Percentiles rank a stretch among this genome's conserved stretches.
Evolutionary conservation across 352 stramenopile genomes (phyloP).

Genomic region (Globisporangium solare): DNA sequence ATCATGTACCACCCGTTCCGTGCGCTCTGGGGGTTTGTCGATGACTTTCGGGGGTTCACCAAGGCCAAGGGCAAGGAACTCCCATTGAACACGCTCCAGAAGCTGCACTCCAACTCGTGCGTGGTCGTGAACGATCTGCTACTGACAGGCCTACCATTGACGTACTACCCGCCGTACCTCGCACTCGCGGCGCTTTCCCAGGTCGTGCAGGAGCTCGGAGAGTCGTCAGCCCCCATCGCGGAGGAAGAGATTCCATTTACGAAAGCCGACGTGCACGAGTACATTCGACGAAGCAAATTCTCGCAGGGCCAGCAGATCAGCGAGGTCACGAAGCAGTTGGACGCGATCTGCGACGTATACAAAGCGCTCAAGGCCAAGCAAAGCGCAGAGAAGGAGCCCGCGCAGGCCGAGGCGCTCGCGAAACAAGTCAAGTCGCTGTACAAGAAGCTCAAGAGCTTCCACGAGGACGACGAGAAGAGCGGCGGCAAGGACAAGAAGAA

Average conservation of each 20-base stretch:
- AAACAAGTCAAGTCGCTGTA: slow-evolving; percentile 82
- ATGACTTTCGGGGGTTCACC: slow-evolving; percentile 70
- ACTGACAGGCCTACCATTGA: slow-evolving; percentile 64
- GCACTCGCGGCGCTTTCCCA: slow-evolving; percentile 58
- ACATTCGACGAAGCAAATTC: slow-evolving; percentile 69
- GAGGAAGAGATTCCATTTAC: slow-evolving; percentile 22
- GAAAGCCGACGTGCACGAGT: slow-evolving; percentile 43
- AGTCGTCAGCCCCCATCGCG: not conserved
- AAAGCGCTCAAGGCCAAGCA: slow-evolving; percentile 31
- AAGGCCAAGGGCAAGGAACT: slow-evolving; percentile 67
- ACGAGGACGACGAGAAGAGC: slow-evolving; percentile 43
- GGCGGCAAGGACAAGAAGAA: slow-evolving; percentile 62
- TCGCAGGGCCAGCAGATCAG: slow-evolving; percentile 45
- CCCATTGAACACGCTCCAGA: slow-evolving; percentile 60
- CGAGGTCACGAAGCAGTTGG: slow-evolving; percentile 27
- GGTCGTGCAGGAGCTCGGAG: slow-evolving; percentile 52
- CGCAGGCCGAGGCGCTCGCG: slow-evolving; percentile 26
- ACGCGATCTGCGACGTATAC: slow-evolving; percentile 33
- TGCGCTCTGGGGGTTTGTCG: slow-evolving; percentile 73
- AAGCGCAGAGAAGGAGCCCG: slow-evolving; percentile 22
- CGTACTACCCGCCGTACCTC: slow-evolving; percentile 62
- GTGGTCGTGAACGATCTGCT: slow-evolving; percentile 76
- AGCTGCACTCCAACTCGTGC: slow-evolving; percentile 68
- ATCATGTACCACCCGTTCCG: slow-evolving; percentile 89
- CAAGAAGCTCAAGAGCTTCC: slow-evolving; percentile 86